Conservation (phyloP, 257 asterid genomes). For the Solanum okadae region DNA sequence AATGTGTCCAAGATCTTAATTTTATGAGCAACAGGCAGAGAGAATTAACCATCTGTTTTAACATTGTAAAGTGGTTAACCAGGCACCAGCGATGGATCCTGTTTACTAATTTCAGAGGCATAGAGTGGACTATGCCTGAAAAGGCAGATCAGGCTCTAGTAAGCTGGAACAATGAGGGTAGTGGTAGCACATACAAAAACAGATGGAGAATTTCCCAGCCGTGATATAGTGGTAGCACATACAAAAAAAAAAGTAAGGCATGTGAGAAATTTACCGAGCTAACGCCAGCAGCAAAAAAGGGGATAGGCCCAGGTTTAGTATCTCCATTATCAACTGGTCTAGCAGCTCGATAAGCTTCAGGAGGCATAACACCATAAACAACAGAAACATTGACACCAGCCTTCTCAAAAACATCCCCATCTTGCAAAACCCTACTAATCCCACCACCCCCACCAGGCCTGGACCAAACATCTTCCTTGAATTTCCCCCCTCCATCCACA, state of each 20-base stretch:
- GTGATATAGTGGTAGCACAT: not conserved
- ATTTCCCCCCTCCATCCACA: not conserved
- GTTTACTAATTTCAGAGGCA: not conserved
- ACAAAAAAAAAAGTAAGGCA: not conserved
- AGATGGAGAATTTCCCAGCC: not conserved
- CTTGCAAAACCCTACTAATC: conserved; percentile 90
- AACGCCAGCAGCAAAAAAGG: conserved; percentile 96
- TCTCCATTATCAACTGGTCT: conserved; percentile 64
- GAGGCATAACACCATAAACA: conserved; percentile 96
- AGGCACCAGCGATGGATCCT: not conserved
- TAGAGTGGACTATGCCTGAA: not conserved
- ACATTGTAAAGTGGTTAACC: not conserved
- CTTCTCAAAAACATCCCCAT: conserved; percentile 85
- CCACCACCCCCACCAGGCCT: conserved; percentile 99
- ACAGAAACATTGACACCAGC: conserved; percentile 99
- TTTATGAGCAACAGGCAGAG: not conserved
- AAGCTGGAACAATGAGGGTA: not conserved
- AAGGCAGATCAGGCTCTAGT: not conserved
- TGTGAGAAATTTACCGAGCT: conserved; percentile 60
- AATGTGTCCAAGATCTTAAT: not conserved
- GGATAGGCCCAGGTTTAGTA: conserved; percentile 67
- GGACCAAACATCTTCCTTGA: conserved; percentile 82
- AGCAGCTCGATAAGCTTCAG: conserved; percentile 97
- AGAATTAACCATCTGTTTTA: not conserved
- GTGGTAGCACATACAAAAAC: not conserved